Percentiles rank a stretch among this genome's conserved stretches.
Conservation (phyloP, 352 stramenopile genomes). For the Lagenidium giganteum region DNA sequence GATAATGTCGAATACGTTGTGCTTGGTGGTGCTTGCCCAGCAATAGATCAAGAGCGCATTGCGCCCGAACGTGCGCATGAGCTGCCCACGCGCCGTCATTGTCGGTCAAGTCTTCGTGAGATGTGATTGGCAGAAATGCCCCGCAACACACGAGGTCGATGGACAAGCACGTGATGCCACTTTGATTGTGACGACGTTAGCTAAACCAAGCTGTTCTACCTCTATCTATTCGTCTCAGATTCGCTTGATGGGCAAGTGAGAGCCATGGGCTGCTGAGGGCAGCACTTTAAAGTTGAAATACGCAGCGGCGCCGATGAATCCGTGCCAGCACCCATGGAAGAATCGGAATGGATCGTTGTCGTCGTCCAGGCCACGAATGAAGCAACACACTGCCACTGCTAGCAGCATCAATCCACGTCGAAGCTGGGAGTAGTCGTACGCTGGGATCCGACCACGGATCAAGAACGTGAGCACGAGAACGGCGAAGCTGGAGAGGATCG, state of each 20-base stretch:
- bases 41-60: conserved; percentile 52
- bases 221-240: no score
- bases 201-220: no score
- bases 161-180: no score
- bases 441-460: conserved; percentile 24
- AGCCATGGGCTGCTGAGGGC: no score
- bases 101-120: no score
- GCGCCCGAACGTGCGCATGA: conserved; percentile 22
- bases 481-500: conserved; percentile 32
- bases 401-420: conserved; percentile 35
- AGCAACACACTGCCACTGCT: conserved; percentile 36
- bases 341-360: conserved; percentile 63
- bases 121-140: no score
- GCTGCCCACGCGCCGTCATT: no score
- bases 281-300: conserved; percentile 62
- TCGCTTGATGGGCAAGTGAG: no score
- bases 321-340: conserved; percentile 71
- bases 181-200: no score
- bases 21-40: conserved; percentile 59
- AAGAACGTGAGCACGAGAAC: conserved; percentile 31
- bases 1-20: conserved; percentile 69
- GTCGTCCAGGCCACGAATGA: conserved; percentile 52
- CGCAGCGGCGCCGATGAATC: conserved; percentile 43
- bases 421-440: conserved; percentile 40
- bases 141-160: no score